A percentile compares a stretch with the other conserved stretches of the same genome.
Evolutionary conservation across 345 rosid genomes (phyloP).

Genomic region (Hevea brasiliensis): DNA sequence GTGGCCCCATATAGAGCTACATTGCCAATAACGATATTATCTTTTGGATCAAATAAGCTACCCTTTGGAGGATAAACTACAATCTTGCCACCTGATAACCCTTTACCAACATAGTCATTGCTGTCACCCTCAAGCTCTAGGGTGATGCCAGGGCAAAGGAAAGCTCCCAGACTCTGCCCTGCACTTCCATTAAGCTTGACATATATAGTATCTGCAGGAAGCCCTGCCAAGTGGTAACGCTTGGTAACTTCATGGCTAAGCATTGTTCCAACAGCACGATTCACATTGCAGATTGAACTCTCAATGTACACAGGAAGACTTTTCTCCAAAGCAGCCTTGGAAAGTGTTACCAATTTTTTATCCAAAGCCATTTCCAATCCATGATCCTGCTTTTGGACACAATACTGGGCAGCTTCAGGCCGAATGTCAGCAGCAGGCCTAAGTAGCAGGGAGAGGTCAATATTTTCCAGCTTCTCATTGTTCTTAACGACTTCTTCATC

Average conservation of each 20-base stretch:
- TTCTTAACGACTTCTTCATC: conserved; percentile 74
- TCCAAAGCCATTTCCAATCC: conserved; percentile 96
- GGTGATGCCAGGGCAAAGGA: conserved; percentile 84
- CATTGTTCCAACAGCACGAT: conserved; percentile 99
- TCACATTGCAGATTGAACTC: conserved; percentile 76
- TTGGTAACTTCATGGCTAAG: conserved; percentile 98
- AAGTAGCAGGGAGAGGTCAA: conserved; percentile 81
- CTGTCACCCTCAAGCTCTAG: conserved; percentile 96
- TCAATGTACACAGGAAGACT: conserved; percentile 84
- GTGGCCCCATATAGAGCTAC: conserved; percentile 98
- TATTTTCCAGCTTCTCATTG: conserved; percentile 84
- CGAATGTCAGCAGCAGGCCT: conserved; percentile 94
- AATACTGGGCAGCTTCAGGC: conserved; percentile 91
- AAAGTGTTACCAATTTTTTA: conserved; percentile 58
- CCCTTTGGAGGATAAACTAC: conserved; percentile 90
- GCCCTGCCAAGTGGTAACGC: conserved; percentile 76
- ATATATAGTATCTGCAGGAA: conserved; percentile 83
- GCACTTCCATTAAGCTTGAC: conserved; percentile 89
- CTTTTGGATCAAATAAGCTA: conserved; percentile 93
- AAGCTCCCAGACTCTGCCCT: conserved; percentile 99
- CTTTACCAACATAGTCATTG: conserved; percentile 98
- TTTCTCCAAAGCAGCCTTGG: conserved; percentile 76
- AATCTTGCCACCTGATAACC: conserved; percentile 94
- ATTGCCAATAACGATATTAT: conserved; percentile 91
- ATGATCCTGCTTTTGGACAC: conserved; percentile 95